These are phyloP conservation scores for Cucurbita moschata DNA, from an alignment of 306 rosid genomes.

Conservation along the genomic window DNA sequence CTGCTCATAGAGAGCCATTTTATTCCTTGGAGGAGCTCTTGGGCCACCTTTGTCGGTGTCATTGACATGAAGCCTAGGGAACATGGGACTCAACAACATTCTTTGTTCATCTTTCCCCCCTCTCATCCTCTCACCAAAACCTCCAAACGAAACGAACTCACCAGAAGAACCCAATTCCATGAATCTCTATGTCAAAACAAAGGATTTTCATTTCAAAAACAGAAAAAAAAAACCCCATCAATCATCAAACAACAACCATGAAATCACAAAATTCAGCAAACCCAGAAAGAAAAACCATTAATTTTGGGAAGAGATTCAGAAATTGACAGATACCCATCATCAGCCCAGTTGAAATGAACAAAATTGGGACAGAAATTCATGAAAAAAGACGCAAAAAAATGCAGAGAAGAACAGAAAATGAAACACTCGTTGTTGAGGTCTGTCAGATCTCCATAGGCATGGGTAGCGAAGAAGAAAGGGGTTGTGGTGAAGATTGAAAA, in stretches of 20 bases:
- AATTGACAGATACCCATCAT: slow-evolving; percentile 4
- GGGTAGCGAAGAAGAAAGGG: not conserved
- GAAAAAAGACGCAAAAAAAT: not conserved
- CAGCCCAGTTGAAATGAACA: slow-evolving; percentile 27
- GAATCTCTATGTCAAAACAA: not conserved
- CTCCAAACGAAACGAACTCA: slow-evolving; percentile 13
- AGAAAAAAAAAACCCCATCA: not conserved
- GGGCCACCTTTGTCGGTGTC: slow-evolving; percentile 64
- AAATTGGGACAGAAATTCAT: slow-evolving; percentile 9
- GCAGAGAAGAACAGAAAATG: slow-evolving; percentile 1
- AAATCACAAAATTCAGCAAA: not conserved
- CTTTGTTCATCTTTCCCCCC: slow-evolving; percentile 28
- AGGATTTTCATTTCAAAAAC: not conserved
- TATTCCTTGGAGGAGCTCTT: slow-evolving; percentile 71
- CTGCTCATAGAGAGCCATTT: slow-evolving; percentile 70
- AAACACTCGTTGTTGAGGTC: not conserved
- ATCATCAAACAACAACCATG: not conserved
- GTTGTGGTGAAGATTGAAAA: not conserved
- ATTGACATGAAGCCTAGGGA: slow-evolving; percentile 57
- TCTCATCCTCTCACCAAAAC: slow-evolving; percentile 24
- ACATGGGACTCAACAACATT: slow-evolving; percentile 41
- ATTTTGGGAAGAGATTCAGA: slow-evolving; percentile 3
- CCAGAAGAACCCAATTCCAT: slow-evolving; percentile 1
- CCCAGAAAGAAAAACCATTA: not conserved
- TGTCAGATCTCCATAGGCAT: not conserved